Conservation (phyloP, 148 eudicot species). For the Chenopodium berlandieri region DNA sequence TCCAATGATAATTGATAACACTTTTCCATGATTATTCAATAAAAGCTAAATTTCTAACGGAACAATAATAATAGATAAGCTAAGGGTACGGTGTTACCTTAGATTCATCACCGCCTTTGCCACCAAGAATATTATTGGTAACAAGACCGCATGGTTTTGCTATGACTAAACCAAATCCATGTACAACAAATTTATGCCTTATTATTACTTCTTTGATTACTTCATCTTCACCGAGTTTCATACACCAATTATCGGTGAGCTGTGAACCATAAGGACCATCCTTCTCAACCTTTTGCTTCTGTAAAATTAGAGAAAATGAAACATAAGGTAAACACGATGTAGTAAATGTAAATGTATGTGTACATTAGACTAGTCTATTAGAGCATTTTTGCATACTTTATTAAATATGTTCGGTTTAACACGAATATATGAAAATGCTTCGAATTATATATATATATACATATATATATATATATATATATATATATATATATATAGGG, state of each 20-base stretch:
- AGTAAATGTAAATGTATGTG: background rate
- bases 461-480: too few relatives aligned
- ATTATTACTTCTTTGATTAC: background rate
- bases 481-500: too few relatives aligned
- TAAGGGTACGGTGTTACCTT: background rate
- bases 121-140: background rate
- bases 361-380: too few relatives aligned
- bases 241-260: background rate
- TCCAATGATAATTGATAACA: too few relatives aligned
- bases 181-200: background rate
- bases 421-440: background rate
- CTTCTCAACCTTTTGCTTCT: background rate
- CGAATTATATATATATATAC: background rate
- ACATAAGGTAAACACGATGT: background rate
- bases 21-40: too few relatives aligned
- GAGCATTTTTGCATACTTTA: background rate
- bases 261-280: background rate
- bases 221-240: background rate
- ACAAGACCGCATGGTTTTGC: background rate
- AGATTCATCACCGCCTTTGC: background rate
- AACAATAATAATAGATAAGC: too few relatives aligned
- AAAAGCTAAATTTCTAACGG: too few relatives aligned
- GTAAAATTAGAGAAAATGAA: background rate
- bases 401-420: too few relatives aligned
- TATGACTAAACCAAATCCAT: background rate